Conservation (phyloP, 164 flowering plant genomes). For the Litsea cubeba region DNA sequence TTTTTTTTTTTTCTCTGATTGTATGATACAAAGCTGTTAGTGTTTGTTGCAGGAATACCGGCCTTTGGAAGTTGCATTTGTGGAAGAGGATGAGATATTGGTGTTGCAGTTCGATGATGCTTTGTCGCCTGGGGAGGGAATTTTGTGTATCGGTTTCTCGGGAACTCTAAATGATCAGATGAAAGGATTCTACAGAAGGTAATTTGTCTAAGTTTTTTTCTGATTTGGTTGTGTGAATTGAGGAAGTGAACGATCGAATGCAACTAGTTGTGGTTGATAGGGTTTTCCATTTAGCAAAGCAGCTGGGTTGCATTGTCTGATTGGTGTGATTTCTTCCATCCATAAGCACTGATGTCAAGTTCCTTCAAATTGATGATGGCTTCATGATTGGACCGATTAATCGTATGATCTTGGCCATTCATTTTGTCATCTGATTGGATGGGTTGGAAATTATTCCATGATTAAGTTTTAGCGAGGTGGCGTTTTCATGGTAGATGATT, state of each 20-base stretch:
- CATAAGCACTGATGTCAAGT: neutral
- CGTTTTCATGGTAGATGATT: neutral
- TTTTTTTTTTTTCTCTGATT: neutral
- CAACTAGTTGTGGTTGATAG: neutral
- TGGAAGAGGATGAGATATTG: constrained; percentile 52
- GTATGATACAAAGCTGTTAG: neutral
- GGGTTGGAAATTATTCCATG: neutral
- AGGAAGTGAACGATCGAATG: neutral
- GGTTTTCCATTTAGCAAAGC: neutral
- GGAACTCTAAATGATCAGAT: constrained; percentile 80
- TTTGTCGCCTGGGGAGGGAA: constrained; percentile 35
- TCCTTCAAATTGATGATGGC: neutral
- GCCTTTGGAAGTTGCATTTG: constrained; percentile 33
- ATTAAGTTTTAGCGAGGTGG: too few species aligned
- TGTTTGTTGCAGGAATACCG: constrained; percentile 20
- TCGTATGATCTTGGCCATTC: neutral
- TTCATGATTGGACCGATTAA: neutral
- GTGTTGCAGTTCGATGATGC: constrained; percentile 38
- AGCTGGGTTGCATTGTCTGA: neutral
- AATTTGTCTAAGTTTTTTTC: neutral
- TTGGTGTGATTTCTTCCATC: neutral
- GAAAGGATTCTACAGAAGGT: constrained; percentile 97
- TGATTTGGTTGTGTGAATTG: neutral
- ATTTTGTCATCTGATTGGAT: neutral
- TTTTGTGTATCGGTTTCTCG: constrained; percentile 37